These are phyloP conservation scores for Clarireedia monteithiana DNA, from an alignment of 2,329 filamentous ascomycete species.

Conservation along the genomic window DNA sequence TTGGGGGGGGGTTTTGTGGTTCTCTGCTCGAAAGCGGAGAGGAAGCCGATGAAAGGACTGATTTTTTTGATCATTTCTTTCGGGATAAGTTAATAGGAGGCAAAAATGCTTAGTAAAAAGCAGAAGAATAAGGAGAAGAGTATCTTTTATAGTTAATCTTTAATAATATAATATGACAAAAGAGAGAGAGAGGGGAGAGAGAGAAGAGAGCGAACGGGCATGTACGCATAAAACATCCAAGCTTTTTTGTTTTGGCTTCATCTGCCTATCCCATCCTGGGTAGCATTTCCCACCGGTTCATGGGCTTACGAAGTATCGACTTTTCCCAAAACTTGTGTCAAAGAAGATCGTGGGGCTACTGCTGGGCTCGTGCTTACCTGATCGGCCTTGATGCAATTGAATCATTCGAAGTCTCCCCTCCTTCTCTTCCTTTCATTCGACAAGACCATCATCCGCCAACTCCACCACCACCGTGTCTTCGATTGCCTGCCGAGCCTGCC, in stretches of 20 bases:
- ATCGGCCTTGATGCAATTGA: background rate
- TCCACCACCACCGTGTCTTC: background rate
- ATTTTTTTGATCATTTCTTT: too few species aligned
- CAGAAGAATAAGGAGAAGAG: too few species aligned
- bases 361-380: background rate
- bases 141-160: background rate
- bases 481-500: too few species aligned
- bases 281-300: background rate
- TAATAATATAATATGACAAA: background rate
- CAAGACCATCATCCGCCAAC: background rate
- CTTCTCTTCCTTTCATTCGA: background rate
- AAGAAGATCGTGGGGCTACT: background rate
- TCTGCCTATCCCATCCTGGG: background rate
- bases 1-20: too few species aligned
- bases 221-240: background rate
- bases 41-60: too few species aligned
- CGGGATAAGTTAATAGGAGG: too few species aligned
- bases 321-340: background rate
- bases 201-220: background rate
- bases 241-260: background rate
- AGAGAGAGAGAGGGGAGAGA: background rate
- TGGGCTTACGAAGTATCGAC: background rate
- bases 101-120: too few species aligned
- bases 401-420: background rate
- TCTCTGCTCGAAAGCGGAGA: too few species aligned